phyloP scores from a whole-genome alignment of 768 basidiomycete genomes.

The Suillus variegatus region DNA sequence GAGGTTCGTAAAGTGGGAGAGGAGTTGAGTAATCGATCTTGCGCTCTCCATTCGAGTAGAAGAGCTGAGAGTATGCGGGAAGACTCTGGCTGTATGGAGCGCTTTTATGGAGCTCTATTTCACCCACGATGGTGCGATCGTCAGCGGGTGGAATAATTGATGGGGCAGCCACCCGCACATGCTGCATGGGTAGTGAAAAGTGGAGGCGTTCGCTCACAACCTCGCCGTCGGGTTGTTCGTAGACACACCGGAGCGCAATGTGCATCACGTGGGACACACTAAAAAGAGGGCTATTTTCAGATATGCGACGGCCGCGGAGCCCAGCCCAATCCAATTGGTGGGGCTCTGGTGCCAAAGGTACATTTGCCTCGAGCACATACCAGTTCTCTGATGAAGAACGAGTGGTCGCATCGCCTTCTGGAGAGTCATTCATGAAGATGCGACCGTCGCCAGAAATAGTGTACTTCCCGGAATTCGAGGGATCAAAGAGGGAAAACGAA shows the following conservation, averaged over 20 bases:
- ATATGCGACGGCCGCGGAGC: constrained; percentile 38
- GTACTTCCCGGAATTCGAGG: constrained; percentile 47
- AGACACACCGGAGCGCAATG: constrained; percentile 57
- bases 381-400: constrained; percentile 19
- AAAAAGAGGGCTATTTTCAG: constrained; percentile 55
- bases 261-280: constrained; percentile 54
- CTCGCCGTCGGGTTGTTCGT: constrained; percentile 44
- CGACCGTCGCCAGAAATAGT: constrained; percentile 50
- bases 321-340: constrained; percentile 31
- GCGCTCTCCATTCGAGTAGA: constrained; percentile 69
- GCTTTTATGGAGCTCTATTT: constrained; percentile 10
- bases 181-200: constrained; percentile 51
- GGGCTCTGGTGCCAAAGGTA: constrained; percentile 21
- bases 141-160: background rate
- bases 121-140: constrained; percentile 11
- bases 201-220: constrained; percentile 27
- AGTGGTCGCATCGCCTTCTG: constrained; percentile 15
- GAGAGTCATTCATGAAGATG: constrained; percentile 45
- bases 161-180: constrained; percentile 44
- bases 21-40: constrained; percentile 67
- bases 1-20: constrained; percentile 64
- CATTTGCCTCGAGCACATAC: constrained; percentile 27
- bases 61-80: constrained; percentile 80
- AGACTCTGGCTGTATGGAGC: constrained; percentile 37
- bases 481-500: constrained; percentile 51